These are phyloP conservation scores for Citrus unshiu DNA, from an alignment of 345 rosid genomes.

Conservation along the genomic window DNA sequence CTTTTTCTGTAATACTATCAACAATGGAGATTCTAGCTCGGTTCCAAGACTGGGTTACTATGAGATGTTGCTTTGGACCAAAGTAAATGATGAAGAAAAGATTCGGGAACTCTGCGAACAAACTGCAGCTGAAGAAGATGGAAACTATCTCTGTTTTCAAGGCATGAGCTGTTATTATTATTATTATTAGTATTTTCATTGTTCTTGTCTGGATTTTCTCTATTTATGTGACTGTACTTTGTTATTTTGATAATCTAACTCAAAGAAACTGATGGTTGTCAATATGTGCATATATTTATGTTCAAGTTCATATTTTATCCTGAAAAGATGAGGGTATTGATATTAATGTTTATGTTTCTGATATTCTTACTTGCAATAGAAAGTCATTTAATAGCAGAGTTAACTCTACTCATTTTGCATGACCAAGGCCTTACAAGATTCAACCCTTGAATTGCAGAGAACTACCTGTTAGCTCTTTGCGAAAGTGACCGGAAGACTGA, in stretches of 20 bases:
- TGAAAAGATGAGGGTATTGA: not conserved
- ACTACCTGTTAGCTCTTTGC: constrained; percentile 68
- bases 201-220: not conserved
- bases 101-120: constrained; percentile 49
- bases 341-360: not conserved
- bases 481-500: constrained; percentile 53
- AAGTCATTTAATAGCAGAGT: not conserved
- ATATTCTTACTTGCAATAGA: not conserved
- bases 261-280: not conserved
- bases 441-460: constrained; percentile 44
- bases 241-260: not conserved
- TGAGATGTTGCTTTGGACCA: constrained; percentile 73
- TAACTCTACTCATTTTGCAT: not conserved
- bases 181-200: not conserved
- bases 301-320: not conserved
- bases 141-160: constrained; percentile 30
- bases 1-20: constrained; percentile 31
- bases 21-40: constrained; percentile 32
- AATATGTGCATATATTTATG: not conserved
- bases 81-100: constrained; percentile 45
- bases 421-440: not conserved
- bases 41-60: constrained; percentile 64
- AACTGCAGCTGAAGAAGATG: constrained; percentile 24
- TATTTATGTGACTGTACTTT: not conserved
- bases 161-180: constrained; percentile 25